Conservation (phyloP, 805 yeast species). For the Candida krabiensis region DNA sequence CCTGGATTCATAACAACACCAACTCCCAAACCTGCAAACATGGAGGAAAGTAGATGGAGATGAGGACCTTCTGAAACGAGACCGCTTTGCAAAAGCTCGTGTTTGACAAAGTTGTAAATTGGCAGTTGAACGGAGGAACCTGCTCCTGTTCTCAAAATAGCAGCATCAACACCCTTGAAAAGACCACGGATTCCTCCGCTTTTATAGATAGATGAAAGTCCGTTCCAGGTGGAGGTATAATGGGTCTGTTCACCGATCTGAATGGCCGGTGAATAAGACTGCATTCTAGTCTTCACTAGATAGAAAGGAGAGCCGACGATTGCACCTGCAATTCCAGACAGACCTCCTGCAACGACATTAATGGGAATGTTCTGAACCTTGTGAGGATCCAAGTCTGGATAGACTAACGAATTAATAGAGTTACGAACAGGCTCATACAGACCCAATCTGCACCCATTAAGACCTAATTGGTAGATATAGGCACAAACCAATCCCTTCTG, state of each 20-base stretch:
- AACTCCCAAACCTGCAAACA: slow-evolving; percentile 87
- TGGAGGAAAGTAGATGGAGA: slow-evolving; percentile 70
- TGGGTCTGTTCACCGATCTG: slow-evolving; percentile 91
- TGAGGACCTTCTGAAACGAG: slow-evolving; percentile 62
- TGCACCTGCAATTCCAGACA: slow-evolving; percentile 89
- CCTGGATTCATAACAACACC: slow-evolving; percentile 97
- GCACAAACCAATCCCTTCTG: slow-evolving; percentile 92
- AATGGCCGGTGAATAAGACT: slow-evolving; percentile 69
- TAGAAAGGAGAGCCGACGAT: slow-evolving; percentile 88
- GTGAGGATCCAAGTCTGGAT: slow-evolving; percentile 51
- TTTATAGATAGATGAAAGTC: slow-evolving; percentile 58
- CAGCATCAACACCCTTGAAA: slow-evolving; percentile 92
- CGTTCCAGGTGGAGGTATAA: slow-evolving; percentile 69
- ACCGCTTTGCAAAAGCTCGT: slow-evolving; percentile 52
- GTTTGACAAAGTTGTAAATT: slow-evolving; percentile 76
- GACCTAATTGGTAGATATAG: slow-evolving; percentile 83
- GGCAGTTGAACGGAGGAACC: slow-evolving; percentile 97
- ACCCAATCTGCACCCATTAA: slow-evolving; percentile 94
- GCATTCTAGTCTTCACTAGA: slow-evolving; percentile 94
- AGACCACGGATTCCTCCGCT: slow-evolving; percentile 77
- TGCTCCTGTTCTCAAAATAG: slow-evolving; percentile 88
- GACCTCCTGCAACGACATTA: slow-evolving; percentile 77
- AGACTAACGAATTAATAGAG: slow-evolving; percentile 51
- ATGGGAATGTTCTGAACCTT: slow-evolving; percentile 50
- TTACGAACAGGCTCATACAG: slow-evolving; percentile 86